Base-by-base conservation (phyloP, 306 rosid genomes). In the Sechiopsis laciniata region DNA sequence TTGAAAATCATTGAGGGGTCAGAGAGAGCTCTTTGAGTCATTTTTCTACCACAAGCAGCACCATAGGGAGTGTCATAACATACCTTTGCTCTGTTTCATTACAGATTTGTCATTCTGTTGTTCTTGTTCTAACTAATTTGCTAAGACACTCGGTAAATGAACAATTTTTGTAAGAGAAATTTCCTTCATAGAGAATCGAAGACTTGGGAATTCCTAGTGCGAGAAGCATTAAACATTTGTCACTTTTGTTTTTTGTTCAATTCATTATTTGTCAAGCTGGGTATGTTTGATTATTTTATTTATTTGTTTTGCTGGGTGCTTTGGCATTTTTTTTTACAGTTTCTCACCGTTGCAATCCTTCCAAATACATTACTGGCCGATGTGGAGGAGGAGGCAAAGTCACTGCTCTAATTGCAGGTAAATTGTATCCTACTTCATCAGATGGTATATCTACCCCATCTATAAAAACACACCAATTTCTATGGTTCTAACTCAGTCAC, bases 361-460 rank as follows among this genome's bases (percentile, higher is more conserved):
- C 85, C 58, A 78, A 81, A 61, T 62, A 79, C 74, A 21, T 85
- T 51, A 81, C 90, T 40, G 89, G 88, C 0, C 80, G 70, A 48
- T 94, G 96, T 62, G n/a, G n/a, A n/a, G 84, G 95, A 45, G 72
- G 74, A 77, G 65, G 77, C 74, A 72, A 72, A 86, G 76, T 86
- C 20, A 79, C 82, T 53, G 55, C 74, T 76, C 81, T 86, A 54
- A 78, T 85, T 56, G 91, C 80, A 85, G 98, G 98, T 90, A 87
- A 83, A 59, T 10, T 40, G 16, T 51, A 11, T 29, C 1, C 7
- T 66, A 21, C 19, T 67, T 46, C 55, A 17, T 42, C 19, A 40
- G 3, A 40, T 16, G 50, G 14, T 5, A 24, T 16, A 16, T 15
- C 22, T 14, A 60, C 37, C 16, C 37, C 61, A n/a, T 63, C 37